Evolutionary conservation across 192 early-diverging fungal genomes (phyloP), one percentile per base, ranked within the genome.

Genomic region (Lobulomyces angularis): DNA sequence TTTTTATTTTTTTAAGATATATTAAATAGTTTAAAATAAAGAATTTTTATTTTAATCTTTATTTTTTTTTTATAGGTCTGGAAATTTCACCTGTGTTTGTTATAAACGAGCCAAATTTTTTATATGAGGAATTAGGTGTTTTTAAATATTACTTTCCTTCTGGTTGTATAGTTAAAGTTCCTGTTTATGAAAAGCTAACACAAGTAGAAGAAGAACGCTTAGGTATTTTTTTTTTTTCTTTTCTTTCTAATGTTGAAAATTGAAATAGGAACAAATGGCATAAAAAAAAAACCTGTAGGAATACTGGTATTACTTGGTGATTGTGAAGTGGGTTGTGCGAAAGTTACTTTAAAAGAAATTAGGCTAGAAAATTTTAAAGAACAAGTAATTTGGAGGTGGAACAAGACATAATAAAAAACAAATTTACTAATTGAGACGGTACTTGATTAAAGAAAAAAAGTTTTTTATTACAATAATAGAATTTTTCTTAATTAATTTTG

Each of bases 281-380:
- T 72, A 24, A 41, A 52, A n/a, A 69, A 72, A 39, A 54, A 20
- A 34, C 65, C 65, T 3, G 65, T 69, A n/a, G 69, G 62, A 3
- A 39, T 35, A 28, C 30, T 55, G 27, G 26, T 23, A n/a, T 24
- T 72, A 47, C 37, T 44, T 34, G 69, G 69, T 2, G 30, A 46
- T 23, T 72, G 69, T 43, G 51, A 45, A 14, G 43, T 53, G 40
- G 69, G 69, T 8, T 72, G 69, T 43, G 69, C 69, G 1, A 41
- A 37, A n/a, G 69, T 68, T 18, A 41, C 54, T 29, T 38, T 72
- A 39, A 32, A 42, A 30, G 51, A 51, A 37, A 52, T 67, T 27
- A 40, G 30, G 29, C 38, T 72, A n/a, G 14, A 36, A n/a, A 63
- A 53, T 29, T 22, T 48, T 14, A 61, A 64, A 45, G 52, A 53